phyloP scores from a whole-genome alignment of 805 yeast species.

The Clavispora vitiphila region DNA sequence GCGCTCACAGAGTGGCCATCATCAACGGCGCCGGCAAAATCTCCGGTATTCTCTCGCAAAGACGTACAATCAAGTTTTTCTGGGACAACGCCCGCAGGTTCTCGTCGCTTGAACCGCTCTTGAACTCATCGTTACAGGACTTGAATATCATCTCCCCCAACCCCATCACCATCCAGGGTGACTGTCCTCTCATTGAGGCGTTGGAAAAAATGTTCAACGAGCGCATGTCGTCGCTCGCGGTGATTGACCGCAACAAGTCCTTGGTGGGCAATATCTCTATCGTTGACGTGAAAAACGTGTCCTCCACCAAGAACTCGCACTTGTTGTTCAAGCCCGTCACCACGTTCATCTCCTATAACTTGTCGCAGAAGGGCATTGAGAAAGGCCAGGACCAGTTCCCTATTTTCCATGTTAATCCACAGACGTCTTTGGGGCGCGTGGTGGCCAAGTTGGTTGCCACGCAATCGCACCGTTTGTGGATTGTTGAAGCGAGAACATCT shows the following conservation, averaged over 20 bases:
- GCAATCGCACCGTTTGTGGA: conserved; percentile 84
- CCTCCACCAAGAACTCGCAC: conserved; percentile 82
- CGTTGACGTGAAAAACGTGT: conserved; percentile 86
- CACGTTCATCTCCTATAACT: conserved; percentile 80
- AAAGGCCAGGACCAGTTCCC: conserved; percentile 97
- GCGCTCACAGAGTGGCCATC: conserved; percentile 91
- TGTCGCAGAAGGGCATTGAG: conserved; percentile 83
- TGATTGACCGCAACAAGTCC: conserved; percentile 71
- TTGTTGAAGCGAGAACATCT: conserved; percentile 44
- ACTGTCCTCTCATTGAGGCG: conserved; percentile 82
- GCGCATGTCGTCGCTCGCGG: conserved; percentile 87
- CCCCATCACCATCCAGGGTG: conserved; percentile 82
- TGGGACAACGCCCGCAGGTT: conserved; percentile 93
- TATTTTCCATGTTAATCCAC: conserved; percentile 83
- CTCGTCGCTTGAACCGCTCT: conserved; percentile 70
- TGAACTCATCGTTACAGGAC: conserved; percentile 63
- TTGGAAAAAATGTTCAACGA: conserved; percentile 77
- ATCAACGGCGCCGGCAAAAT: conserved; percentile 43
- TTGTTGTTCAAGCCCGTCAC: conserved; percentile 76
- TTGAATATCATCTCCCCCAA: conserved; percentile 66
- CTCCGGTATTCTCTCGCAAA: conserved; percentile 84
- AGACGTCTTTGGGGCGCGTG: conserved; percentile 78
- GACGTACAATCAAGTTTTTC: conserved; percentile 75
- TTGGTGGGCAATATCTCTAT: conserved; percentile 90
- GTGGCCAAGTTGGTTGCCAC: conserved; percentile 96